Evolutionary conservation across 805 yeast genomes (phyloP), one percentile per base, ranked within the genome.

Genomic region (Candida mattraensis): DNA sequence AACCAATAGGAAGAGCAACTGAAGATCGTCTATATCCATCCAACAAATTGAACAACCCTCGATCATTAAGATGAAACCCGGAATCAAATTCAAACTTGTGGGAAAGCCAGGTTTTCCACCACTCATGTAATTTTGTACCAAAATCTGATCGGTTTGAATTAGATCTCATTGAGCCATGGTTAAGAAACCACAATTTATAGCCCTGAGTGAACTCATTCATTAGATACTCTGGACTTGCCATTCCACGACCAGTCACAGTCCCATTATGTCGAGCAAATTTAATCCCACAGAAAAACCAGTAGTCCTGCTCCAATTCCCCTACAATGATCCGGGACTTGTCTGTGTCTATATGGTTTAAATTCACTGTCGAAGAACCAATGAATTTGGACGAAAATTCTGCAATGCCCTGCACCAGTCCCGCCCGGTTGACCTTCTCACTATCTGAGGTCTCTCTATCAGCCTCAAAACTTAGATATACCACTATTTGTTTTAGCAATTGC

Each of bases 71-170:
- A 8, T 50, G 44, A 28, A 42, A 60, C 16, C 47, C 49, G 4
- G 54, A 49, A 7, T 24, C 20, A 23, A 49, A 50, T 23, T 53
- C 57, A 18, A 60, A 57, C 21, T 51, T 47, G 35, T 56, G 51
- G 2, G n/a, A 26, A 3, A 61, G 37, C 70, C 72, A 68, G 2
- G 35, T 36, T 3, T 28, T 38, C 70, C 70, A 68, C 72, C 72
- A 67, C 13, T 41, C 39, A 18, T 40, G 40, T 5, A 59, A 30
- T n/a, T 34, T 35, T 11, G 27, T 35, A 2, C 40, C 26, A 11
- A 54, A 45, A 1, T 29, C 35, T 4, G 20, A 25, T 10, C 24
- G n/a, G n/a, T 30, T 37, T 9, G 32, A 24, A n/a, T 34, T 35
- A 32, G 18, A n/a, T 7, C 30, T 33, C 19, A 65, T 29, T 6